Base-by-base conservation (phyloP, 169 alveolate species). In the Sarcocystis neurona region DNA sequence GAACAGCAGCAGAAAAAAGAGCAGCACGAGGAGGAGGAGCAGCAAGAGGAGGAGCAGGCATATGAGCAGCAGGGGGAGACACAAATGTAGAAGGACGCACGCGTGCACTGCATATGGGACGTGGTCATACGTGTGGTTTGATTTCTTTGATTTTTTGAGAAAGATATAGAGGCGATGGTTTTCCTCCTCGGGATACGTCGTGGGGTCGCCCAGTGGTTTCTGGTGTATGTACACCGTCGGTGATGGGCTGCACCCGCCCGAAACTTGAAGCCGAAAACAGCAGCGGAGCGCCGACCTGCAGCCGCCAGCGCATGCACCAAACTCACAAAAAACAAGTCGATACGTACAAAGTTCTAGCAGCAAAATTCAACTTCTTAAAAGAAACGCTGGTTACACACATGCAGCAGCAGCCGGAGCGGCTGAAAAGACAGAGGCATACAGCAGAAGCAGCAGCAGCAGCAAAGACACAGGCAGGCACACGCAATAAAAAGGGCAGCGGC, bases 181-280 rank as follows among this genome's bases (percentile, higher is more conserved):
- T 8, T 39, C 30, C 23, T 5, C 37, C 23, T 44, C 53, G 30
- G 20, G 88, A n/a, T 50, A 6, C 74, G 77, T 39, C 58, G 63
- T 10, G 23, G 58, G 56, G 44, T n/a, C n/a, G n/a, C n/a, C n/a
- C n/a, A n/a, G n/a, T n/a, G n/a, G n/a, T n/a, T n/a, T n/a, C n/a
- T n/a, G n/a, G n/a, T n/a, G 63, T 47, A 63, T 82, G 88, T 23
- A 82, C 79, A 23, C 88, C 88, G 79, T 82, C 88, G 1, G 88
- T 82, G 34, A 15, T 60, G 32, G 84, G 82, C 56, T 72, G 56
- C 56, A 72, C 56, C 58, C 82, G 82, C 37, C 82, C 82, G 48
- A 41, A 18, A 20, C 82, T 72, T 18, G 82, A n/a, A 2, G 56
- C 5, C 34, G 34, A 39, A 39, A 72, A 72, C 6, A 32, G 58